Percentiles rank a stretch among this genome's conserved stretches.
Evolutionary conservation across 345 rosid genomes (phyloP).

Genomic region (Erucastrum elatum): DNA sequence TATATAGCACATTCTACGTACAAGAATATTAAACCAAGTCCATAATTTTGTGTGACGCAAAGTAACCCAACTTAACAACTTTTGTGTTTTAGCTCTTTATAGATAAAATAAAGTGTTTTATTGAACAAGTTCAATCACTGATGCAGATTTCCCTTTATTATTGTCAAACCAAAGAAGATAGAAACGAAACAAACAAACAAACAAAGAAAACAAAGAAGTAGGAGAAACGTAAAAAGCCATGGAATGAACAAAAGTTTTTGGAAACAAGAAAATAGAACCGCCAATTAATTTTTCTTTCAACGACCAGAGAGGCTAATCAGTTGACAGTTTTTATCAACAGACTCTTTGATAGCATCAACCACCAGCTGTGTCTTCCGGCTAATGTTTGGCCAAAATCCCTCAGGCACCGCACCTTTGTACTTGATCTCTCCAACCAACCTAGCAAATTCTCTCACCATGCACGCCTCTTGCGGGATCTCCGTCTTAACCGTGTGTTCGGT

Average conservation of each 20-base stretch:
- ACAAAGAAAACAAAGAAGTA: background rate
- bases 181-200: no score
- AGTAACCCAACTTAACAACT: background rate
- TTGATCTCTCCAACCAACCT: slow-evolving; percentile 59
- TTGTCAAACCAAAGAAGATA: no score
- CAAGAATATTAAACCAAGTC: background rate
- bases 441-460: slow-evolving; percentile 77
- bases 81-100: background rate
- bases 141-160: background rate
- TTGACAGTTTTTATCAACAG: background rate
- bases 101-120: background rate
- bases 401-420: slow-evolving; percentile 58
- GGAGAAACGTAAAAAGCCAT: background rate
- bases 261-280: no score
- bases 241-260: background rate
- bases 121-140: background rate
- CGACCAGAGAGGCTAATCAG: background rate
- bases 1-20: slow-evolving; percentile 60
- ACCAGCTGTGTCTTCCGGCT: background rate
- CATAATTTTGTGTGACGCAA: background rate
- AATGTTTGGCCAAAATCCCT: slow-evolving; percentile 57
- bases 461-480: slow-evolving; percentile 74
- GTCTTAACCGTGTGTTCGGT: slow-evolving; percentile 4
- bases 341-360: background rate
- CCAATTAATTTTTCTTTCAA: background rate